Evolutionary conservation across 208 protist genomes (phyloP).

Genomic region (Leishmania guyanensis): DNA sequence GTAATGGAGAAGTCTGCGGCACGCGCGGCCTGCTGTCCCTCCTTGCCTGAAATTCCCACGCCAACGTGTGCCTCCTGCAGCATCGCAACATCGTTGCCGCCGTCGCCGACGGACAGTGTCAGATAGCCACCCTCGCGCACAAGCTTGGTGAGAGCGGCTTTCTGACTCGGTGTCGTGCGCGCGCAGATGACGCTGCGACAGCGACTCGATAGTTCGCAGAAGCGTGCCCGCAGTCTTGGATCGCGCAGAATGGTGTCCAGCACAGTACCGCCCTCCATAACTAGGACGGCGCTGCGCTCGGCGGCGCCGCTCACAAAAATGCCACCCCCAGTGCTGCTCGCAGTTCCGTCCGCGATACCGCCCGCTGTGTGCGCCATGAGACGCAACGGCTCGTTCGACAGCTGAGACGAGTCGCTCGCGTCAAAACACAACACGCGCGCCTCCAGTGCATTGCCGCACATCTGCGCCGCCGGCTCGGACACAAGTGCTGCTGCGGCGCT

Average conservation of each 20-base stretch:
- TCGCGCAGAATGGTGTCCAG: constrained; percentile 72
- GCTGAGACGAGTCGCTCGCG: background rate
- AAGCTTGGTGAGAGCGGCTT: constrained; percentile 87
- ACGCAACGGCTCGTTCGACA: constrained; percentile 22
- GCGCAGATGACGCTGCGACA: constrained; percentile 94
- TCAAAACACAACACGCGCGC: constrained; percentile 18
- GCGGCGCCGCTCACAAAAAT: background rate
- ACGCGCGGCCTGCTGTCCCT: constrained; percentile 92
- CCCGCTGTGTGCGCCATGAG: constrained; percentile 7
- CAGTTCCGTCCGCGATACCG: background rate
- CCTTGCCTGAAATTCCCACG: constrained; percentile 92
- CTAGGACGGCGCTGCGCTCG: constrained; percentile 31
- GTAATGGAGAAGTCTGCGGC: constrained; percentile 95
- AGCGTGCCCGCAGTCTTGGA: constrained; percentile 35
- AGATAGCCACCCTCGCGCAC: constrained; percentile 59
- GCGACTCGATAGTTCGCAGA: constrained; percentile 55
- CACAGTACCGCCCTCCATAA: constrained; percentile 68
- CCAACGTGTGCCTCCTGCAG: constrained; percentile 94
- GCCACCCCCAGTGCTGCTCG: background rate
- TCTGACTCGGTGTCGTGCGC: constrained; percentile 94
- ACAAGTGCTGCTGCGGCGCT: background rate
- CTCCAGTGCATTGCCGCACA: constrained; percentile 21
- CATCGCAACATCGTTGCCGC: constrained; percentile 96
- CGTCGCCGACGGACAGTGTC: constrained; percentile 95
- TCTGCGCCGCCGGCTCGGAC: background rate